These are phyloP conservation scores for Plectosphaerella cucumerina DNA, from an alignment of 2,329 filamentous ascomycete species.

Conservation along the genomic window DNA sequence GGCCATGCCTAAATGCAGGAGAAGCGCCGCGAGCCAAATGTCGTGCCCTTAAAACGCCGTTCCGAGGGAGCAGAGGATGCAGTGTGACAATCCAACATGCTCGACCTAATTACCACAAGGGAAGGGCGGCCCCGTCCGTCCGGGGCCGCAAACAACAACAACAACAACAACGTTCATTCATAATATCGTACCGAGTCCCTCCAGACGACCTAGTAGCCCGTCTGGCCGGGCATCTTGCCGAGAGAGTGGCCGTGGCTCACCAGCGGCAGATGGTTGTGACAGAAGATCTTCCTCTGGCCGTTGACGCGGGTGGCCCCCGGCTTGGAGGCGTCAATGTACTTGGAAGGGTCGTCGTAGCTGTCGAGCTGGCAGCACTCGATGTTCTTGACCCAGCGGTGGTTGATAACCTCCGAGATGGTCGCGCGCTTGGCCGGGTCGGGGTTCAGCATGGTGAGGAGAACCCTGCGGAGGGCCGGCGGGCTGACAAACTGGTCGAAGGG, in stretches of 20 bases:
- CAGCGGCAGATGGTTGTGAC: constrained; percentile 53
- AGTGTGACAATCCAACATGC: neutral
- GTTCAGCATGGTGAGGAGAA: constrained; percentile 79
- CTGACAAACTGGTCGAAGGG: constrained; percentile 63
- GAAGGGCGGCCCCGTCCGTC: neutral
- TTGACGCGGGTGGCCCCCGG: constrained; percentile 38
- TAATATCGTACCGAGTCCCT: constrained; percentile 7
- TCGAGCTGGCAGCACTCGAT: constrained; percentile 78
- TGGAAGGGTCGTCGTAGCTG: constrained; percentile 60
- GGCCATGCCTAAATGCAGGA: no score
- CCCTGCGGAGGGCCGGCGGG: constrained; percentile 62
- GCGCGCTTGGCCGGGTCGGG: constrained; percentile 69
- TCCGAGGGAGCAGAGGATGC: neutral
- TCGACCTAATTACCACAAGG: neutral
- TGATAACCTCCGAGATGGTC: constrained; percentile 63
- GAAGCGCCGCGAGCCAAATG: neutral
- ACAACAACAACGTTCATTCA: constrained; percentile 6
- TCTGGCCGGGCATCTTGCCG: constrained; percentile 51
- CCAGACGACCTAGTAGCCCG: constrained; percentile 41
- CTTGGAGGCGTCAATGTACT: constrained; percentile 59
- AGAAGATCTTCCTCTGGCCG: constrained; percentile 48
- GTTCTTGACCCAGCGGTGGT: constrained; percentile 67
- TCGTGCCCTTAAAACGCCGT: neutral
- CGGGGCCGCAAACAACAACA: neutral
- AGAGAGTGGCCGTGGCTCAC: constrained; percentile 43